Conservation (phyloP, 257 asterid species). For the Catharanthus roseus region DNA sequence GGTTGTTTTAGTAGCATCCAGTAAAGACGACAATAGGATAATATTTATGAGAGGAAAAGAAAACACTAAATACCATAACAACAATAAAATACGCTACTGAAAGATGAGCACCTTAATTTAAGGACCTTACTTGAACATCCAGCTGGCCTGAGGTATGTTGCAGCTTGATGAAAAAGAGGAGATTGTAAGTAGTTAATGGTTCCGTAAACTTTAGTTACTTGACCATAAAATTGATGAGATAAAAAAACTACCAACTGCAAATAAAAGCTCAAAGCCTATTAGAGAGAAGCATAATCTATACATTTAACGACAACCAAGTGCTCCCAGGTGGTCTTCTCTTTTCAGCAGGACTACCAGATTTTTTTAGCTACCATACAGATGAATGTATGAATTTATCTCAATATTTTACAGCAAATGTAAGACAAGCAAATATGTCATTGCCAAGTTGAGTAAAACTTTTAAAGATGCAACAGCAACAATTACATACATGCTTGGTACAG, state of each 20-base stretch:
- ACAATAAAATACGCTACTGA: not conserved
- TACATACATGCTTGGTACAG: not conserved
- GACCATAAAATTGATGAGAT: not conserved
- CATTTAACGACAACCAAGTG: not conserved
- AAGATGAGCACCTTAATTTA: not conserved
- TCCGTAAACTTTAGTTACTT: not conserved
- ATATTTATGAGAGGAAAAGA: too few species aligned
- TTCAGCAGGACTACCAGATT: not conserved
- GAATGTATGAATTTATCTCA: not conserved
- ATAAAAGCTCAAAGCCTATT: not conserved
- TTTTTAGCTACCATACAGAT: not conserved
- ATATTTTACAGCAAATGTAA: not conserved
- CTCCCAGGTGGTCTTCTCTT: not conserved
- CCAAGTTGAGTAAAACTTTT: not conserved
- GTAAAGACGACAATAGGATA: not conserved
- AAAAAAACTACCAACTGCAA: too few species aligned
- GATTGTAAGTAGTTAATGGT: not conserved
- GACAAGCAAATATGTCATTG: not conserved
- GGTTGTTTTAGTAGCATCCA: not conserved
- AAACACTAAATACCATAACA: too few species aligned
- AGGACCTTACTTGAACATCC: not conserved
- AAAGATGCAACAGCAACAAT: not conserved
- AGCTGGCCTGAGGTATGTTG: not conserved
- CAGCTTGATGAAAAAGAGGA: not conserved
- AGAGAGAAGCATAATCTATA: not conserved